phyloP scores from a whole-genome alignment of 2,329 filamentous ascomycete species.

The Aspergillus calidoustus region DNA sequence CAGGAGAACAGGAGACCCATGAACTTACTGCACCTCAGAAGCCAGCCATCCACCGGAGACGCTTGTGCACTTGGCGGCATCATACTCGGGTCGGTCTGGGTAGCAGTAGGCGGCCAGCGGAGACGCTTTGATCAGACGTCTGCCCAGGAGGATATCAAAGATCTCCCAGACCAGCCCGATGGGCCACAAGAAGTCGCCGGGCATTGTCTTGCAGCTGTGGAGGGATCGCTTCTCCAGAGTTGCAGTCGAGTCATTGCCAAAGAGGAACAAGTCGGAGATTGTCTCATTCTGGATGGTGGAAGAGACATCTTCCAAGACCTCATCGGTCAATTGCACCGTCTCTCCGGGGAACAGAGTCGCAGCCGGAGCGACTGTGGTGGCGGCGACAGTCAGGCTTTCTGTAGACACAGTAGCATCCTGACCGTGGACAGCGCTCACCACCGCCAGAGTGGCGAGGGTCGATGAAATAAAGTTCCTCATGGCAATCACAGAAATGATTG shows the following conservation, averaged over 20 bases:
- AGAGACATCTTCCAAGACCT: conserved; percentile 38
- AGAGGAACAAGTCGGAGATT: conserved; percentile 40
- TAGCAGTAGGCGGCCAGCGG: conserved; percentile 43
- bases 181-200: conserved; percentile 30
- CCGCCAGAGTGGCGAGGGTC: conserved; percentile 6
- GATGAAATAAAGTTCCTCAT: conserved; percentile 11
- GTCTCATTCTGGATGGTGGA: conserved; percentile 30
- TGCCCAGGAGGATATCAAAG: conserved; percentile 44
- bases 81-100: conserved; percentile 36
- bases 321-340: conserved; percentile 41
- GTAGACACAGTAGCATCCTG: conserved; percentile 3
- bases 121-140: conserved; percentile 37
- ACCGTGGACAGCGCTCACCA: neutral
- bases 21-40: conserved; percentile 21
- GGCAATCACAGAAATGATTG: neutral
- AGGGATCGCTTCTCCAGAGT: conserved; percentile 38
- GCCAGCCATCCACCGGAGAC: conserved; percentile 35
- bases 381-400: conserved; percentile 14
- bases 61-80: conserved; percentile 36
- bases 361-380: conserved; percentile 26
- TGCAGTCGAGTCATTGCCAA: conserved; percentile 24
- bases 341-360: conserved; percentile 28
- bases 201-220: conserved; percentile 42
- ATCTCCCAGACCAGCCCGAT: conserved; percentile 27
- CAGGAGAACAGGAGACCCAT: neutral